Evolutionary conservation across 352 stramenopile species (phyloP), one percentile per base, ranked within the genome.

Genomic region (Pythium diclinum): DNA sequence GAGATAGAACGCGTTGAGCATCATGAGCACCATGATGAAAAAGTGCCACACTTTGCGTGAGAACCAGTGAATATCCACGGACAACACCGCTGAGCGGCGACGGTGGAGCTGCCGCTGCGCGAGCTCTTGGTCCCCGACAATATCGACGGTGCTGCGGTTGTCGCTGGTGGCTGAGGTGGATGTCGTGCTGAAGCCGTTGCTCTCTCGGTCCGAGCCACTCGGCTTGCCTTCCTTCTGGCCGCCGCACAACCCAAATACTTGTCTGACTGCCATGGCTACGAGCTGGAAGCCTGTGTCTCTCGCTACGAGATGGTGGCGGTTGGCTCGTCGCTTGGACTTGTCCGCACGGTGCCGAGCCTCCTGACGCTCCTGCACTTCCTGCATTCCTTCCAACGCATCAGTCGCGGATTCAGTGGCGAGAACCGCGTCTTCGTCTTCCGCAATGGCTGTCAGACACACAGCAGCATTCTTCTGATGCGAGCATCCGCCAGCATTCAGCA

Each of bases 1-100:
- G 17, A 78, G 61, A 69, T 81, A 90, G 38, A 92, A 80, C 0
- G 75, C 83, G 56, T 92, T 92, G n/a, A 92, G 66, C 63, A 92
- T 87, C 13, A 92, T 52, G 21, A 88, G 55, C 17, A 76, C 51
- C 58, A 88, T 85, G 47, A 91, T 72, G 2, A 64, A n/a, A 23
- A 89, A 82, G 30, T 91, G 79, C 78, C 80, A 88, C 10, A 70
- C 72, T 56, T 90, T 87, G 17, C 79, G 76, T 6, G 81, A 88
- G 51, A 88, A 90, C 60, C 74, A 83, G 23, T 67, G 74, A 42
- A 78, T 67, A 2, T 64, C 30, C 11, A n/a, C 28, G 21, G 59
- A 53, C 8, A 58, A 38, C 28, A 70, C 61, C 1, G 69, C 59
- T 23, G 73, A 71, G 66, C 72, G 63, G 7, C 68, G 68, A 6